Conservation (phyloP, 805 yeast species). For the Wickerhamiella musiphila region DNA sequence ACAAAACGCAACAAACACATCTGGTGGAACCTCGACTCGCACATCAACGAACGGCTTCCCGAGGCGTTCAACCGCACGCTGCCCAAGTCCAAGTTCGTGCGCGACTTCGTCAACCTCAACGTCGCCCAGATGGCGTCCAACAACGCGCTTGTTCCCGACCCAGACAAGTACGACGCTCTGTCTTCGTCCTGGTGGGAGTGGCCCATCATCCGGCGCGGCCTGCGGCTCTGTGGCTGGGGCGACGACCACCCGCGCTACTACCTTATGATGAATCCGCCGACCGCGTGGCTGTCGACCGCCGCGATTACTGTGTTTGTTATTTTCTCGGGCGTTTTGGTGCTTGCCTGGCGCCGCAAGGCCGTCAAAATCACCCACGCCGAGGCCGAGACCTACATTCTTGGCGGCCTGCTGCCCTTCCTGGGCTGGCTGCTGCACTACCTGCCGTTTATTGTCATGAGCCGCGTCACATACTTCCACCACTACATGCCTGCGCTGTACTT, state of each 20-base stretch:
- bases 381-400: constrained; percentile 31
- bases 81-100: constrained; percentile 38
- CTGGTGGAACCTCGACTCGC: constrained; percentile 72
- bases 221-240: constrained; percentile 60
- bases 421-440: constrained; percentile 83
- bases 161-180: constrained; percentile 49
- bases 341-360: constrained; percentile 58
- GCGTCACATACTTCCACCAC: constrained; percentile 94
- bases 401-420: constrained; percentile 69
- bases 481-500: constrained; percentile 89
- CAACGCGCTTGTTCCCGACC: constrained; percentile 65
- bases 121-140: constrained; percentile 73
- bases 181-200: constrained; percentile 74
- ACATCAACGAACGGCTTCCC: constrained; percentile 34
- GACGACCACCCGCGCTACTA: constrained; percentile 37
- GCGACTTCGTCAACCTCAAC: constrained; percentile 55
- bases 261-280: constrained; percentile 47
- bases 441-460: constrained; percentile 85
- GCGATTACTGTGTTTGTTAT: constrained; percentile 27
- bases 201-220: constrained; percentile 53
- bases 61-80: constrained; percentile 23
- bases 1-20: constrained; percentile 41
- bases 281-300: constrained; percentile 38
- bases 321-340: constrained; percentile 23
- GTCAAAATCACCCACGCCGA: constrained; percentile 26